These are phyloP conservation scores for Boletus pseudopeckii DNA, from an alignment of 768 basidiomycete species.

Conservation along the genomic window DNA sequence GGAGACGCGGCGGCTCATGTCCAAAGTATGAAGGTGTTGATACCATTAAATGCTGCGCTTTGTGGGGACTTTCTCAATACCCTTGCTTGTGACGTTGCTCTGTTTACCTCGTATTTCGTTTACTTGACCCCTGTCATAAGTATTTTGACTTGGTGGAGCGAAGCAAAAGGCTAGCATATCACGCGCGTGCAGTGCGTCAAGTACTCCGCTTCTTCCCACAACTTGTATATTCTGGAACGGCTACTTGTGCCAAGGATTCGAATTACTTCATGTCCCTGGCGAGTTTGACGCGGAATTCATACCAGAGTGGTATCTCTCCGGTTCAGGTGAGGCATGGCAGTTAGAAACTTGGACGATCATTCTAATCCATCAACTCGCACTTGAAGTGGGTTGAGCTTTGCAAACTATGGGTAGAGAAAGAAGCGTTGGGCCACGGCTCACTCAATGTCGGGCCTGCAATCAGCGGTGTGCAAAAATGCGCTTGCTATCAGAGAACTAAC, in stretches of 20 bases:
- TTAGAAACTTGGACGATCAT: not conserved
- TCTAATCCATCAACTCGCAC: not conserved
- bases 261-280: conserved; percentile 54
- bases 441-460: conserved; percentile 49
- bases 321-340: conserved; percentile 46
- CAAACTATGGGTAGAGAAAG: conserved; percentile 56
- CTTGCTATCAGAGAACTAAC: not conserved
- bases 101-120: not conserved
- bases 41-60: not conserved
- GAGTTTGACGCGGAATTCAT: conserved; percentile 69
- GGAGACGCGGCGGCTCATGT: conserved; percentile 83
- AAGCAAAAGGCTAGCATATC: not conserved
- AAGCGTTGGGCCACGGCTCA: conserved; percentile 36
- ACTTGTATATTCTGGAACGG: not conserved
- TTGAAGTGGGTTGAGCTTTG: conserved; percentile 68
- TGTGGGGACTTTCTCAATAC: conserved; percentile 1
- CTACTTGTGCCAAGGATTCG: not conserved
- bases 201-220: not conserved
- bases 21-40: conserved; percentile 60
- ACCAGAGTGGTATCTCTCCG: conserved; percentile 65
- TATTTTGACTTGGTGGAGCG: not conserved
- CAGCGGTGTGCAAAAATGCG: conserved; percentile 45
- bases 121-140: not conserved
- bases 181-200: not conserved
- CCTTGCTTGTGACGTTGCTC: not conserved